phyloP scores from a whole-genome alignment of 2,329 filamentous ascomycete species.

The Neophaeococcomyces mojaviensis region DNA sequence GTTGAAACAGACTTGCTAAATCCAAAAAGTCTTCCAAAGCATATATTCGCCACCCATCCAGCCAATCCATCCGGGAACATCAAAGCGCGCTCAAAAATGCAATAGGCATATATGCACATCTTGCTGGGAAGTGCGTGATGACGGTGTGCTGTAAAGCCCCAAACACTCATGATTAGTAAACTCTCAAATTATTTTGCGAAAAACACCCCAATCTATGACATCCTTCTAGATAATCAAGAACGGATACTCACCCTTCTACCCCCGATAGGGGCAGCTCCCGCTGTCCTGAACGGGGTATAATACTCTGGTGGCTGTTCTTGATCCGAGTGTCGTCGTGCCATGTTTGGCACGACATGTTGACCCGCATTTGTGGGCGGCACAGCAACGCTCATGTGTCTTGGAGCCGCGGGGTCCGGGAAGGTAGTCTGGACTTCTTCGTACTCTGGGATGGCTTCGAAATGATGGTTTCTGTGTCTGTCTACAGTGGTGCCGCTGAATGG shows the following conservation, averaged over 20 bases:
- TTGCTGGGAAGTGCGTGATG: slow-evolving; percentile 1
- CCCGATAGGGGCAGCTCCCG: background rate
- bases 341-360: too few relatives aligned
- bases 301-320: slow-evolving; percentile 8
- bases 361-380: background rate
- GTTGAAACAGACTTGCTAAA: too few relatives aligned
- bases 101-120: slow-evolving; percentile 6
- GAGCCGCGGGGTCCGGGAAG: background rate
- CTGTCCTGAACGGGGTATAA: slow-evolving; percentile 6
- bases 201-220: background rate
- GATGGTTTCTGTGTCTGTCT: background rate
- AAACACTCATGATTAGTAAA: too few relatives aligned
- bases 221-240: slow-evolving; percentile 6
- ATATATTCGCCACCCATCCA: too few relatives aligned
- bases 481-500: background rate
- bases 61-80: too few relatives aligned
- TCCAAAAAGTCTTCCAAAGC: too few relatives aligned
- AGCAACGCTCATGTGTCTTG: background rate
- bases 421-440: slow-evolving; percentile 9
- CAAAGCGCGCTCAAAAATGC: background rate
- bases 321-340: too few relatives aligned
- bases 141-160: slow-evolving; percentile 6
- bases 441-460: slow-evolving; percentile 6
- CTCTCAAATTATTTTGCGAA: background rate
- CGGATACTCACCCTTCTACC: slow-evolving; percentile 7